Base-by-base conservation (phyloP, 495 filamentous ascomycete species). In the Parathielavia hyrcaniae region DNA sequence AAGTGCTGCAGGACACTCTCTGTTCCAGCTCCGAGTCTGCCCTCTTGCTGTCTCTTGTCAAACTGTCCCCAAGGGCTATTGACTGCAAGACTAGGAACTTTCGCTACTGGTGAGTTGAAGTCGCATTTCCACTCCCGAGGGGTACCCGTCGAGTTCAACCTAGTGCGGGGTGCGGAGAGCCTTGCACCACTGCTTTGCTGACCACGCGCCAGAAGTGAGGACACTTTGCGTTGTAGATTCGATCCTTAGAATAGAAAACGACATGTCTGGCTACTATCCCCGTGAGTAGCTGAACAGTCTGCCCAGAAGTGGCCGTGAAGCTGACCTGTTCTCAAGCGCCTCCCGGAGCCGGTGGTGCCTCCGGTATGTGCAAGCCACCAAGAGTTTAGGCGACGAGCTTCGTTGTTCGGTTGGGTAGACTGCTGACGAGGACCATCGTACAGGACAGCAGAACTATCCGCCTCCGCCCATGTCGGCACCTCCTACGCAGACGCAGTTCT, bases 401-500 rank as follows among this genome's bases (percentile, higher is more conserved):
- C 12, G 40, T 48, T 13, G 20, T 36, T 26, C 23, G 11, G 39
- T 7, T 19, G 11, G 11, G 22, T 46, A 19, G 6, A 8, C 26
- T 34, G 44, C 50, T 56, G 26, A 60, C 54, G 12, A 7, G 22
- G 38, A 16, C 36, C 17, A 35, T 22, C 5, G 13, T 26, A n/a
- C 53, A 62, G 69, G 59, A n/a, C 49, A 57, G 35, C 55, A 64
- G 23, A 66, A 48, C 53, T 71, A 71, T n/a, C 69, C 69, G 1
- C 69, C 69, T 23, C 65, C 64, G 35, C 70, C 70, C 47, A 61
- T 65, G 58, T 73, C 70, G 13, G 69, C 71, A 56, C 74, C 76
- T 32, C 75, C 75, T 7, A 75, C 70, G 54, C 72, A 76, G 63
- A 67, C 75, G 49, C 73, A 73, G 55, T 78, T 76, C 69, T 75